phyloP scores from a whole-genome alignment of 768 basidiomycete genomes.

The Serendipita sp. region DNA sequence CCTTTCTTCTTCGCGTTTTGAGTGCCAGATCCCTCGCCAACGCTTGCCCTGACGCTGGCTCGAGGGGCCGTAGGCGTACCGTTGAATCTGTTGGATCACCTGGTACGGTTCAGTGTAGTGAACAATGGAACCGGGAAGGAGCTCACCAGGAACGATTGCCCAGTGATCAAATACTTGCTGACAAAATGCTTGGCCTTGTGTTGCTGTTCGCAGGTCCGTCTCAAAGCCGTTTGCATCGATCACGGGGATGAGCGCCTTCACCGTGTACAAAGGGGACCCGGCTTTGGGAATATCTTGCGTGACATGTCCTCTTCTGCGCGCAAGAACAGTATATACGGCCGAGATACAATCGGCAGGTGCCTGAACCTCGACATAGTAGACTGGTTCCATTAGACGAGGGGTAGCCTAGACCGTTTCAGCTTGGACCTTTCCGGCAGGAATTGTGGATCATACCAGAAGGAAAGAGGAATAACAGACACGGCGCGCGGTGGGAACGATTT shows the following conservation, averaged over 20 bases:
- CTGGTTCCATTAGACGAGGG: slow-evolving; percentile 89
- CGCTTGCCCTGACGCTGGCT: slow-evolving; percentile 93
- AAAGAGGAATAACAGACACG: slow-evolving; percentile 98
- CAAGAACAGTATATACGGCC: slow-evolving; percentile 94
- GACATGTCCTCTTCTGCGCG: slow-evolving; percentile 97
- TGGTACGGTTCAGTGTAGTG: slow-evolving; percentile 17
- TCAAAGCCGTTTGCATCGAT: slow-evolving; percentile 99
- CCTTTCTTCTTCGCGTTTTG: slow-evolving; percentile 92
- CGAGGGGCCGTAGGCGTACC: slow-evolving; percentile 89
- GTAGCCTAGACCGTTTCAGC: slow-evolving; percentile 49
- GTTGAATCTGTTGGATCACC: slow-evolving; percentile 97
- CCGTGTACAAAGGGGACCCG: slow-evolving; percentile 92
- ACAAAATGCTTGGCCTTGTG: slow-evolving; percentile 98
- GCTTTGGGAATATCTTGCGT: slow-evolving; percentile 97
- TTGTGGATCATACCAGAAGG: slow-evolving; percentile 62
- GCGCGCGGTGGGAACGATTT: slow-evolving; percentile 97
- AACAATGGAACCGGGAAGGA: background rate
- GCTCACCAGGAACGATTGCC: slow-evolving; percentile 88
- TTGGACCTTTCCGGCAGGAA: background rate
- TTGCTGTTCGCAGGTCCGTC: slow-evolving; percentile 92
- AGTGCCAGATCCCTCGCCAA: slow-evolving; percentile 88
- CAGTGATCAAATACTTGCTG: slow-evolving; percentile 97
- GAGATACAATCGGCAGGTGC: slow-evolving; percentile 98
- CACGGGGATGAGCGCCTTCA: slow-evolving; percentile 95
- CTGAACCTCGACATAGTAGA: slow-evolving; percentile 99